Base-by-base conservation (phyloP, 352 stramenopile genomes). In the Aphanomyces astaci region DNA sequence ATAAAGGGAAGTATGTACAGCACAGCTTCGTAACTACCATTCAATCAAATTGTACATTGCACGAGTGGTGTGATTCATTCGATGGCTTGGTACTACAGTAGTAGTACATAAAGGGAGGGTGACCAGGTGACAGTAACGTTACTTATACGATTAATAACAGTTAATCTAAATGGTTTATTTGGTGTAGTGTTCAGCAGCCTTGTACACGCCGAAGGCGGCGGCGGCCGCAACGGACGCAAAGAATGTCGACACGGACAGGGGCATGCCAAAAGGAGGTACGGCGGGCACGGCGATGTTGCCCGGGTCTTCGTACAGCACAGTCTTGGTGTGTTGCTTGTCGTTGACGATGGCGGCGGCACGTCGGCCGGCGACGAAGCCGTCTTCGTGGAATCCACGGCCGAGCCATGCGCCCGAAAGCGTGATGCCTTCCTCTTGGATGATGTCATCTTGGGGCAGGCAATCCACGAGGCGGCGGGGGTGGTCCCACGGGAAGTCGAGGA, bases 401-500 rank as follows among this genome's bases (percentile, higher is more conserved):
- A 94, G 72, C 86, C 86, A 94, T 56, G 76, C 75, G 56, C 86
- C 86, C 15, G 86, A 92, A 57, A 94, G 81, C 54, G 82, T 86
- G 70, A 94, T 89, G 43, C 82, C 81, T 28, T 92, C 84, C 48
- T 92, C 86, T 68, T 91, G 76, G 24, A 94, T 78, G 70, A 94
- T 92, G 49, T 94, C 84, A 63, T 94, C 78, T 74, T 94, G 81
- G n/a, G 86, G 80, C 15, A 94, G 71, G 68, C 86, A 94, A 66
- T 94, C 86, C 9, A 84, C 86, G 32, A 94, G 79, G 63, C 91
- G 72, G 49, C 83, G 84, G 55, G 84, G 86, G 73, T 94, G 86
- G 75, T 94, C 86, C 86, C 86, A 94, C 27, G 80, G 84, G 80
- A 94, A 94, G 24, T 80, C 70, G 52, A 80, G 87, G 73, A 94